Percentiles rank a stretch among this genome's conserved stretches.
phyloP scores from a whole-genome alignment of 257 asterid genomes.

The Ophiorrhiza pumila region DNA sequence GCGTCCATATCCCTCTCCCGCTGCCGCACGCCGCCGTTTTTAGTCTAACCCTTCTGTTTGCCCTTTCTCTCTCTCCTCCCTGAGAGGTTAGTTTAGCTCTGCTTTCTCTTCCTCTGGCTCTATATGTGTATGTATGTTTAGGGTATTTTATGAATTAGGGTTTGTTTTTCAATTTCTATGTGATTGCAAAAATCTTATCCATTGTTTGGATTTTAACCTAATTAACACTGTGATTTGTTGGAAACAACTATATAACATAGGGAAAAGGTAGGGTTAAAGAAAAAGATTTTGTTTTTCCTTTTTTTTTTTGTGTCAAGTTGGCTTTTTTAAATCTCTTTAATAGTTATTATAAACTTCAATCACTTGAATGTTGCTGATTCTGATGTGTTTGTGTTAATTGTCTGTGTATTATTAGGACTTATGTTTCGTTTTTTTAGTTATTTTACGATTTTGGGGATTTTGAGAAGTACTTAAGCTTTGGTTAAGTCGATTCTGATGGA shows the following conservation, averaged over 20 bases:
- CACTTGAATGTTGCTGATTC: neutral
- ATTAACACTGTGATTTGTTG: neutral
- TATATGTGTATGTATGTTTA: neutral
- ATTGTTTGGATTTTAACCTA: neutral
- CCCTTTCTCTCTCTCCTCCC: neutral
- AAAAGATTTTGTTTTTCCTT: neutral
- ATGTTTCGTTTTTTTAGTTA: slow-evolving; percentile 1
- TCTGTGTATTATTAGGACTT: too few relatives aligned
- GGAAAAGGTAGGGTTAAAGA: neutral
- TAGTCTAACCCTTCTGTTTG: neutral
- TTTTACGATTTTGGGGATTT: neutral
- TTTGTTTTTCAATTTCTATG: neutral
- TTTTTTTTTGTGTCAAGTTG: neutral
- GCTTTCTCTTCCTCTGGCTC: neutral
- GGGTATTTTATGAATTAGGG: neutral
- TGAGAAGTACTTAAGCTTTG: neutral
- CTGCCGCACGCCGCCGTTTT: neutral
- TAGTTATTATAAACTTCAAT: neutral
- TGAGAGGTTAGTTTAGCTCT: neutral
- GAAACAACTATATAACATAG: neutral
- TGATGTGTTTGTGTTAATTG: neutral
- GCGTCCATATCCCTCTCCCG: neutral
- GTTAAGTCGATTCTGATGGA: neutral
- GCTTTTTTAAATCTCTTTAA: neutral
- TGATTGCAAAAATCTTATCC: neutral